These are phyloP conservation scores for Pterocarpus macrocarpus DNA, from an alignment of 306 rosid species.

Conservation along the genomic window DNA sequence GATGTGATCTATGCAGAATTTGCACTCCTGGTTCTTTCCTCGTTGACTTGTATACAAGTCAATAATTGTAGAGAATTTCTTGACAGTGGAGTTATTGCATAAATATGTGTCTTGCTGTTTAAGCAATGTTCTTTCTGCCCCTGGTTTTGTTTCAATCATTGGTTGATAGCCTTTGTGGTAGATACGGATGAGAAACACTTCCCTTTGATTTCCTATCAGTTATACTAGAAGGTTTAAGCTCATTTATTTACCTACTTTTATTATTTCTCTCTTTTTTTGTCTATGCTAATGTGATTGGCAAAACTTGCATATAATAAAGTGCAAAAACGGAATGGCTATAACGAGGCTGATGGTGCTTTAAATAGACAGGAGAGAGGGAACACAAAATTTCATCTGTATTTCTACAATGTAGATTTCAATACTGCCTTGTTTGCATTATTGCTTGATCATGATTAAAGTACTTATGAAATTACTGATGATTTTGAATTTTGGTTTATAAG, in stretches of 20 bases:
- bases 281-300: not conserved
- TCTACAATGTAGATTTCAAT: not conserved
- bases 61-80: not conserved
- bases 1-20: not conserved
- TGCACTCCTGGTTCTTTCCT: not conserved
- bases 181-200: not conserved
- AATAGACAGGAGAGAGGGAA: not conserved
- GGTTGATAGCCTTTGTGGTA: not conserved
- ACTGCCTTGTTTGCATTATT: not conserved
- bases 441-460: not conserved
- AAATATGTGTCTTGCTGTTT: not conserved
- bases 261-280: not conserved
- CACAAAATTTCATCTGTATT: not conserved
- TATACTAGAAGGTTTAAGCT: not conserved
- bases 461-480: not conserved
- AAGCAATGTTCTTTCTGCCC: not conserved
- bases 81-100: conserved; percentile 5
- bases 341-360: not conserved
- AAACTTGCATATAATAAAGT: not conserved
- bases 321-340: not conserved
- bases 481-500: not conserved
- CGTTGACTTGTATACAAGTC: not conserved
- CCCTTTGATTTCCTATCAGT: not conserved
- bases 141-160: not conserved
- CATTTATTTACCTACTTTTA: not conserved